Evolutionary conservation across 306 rosid genomes (phyloP).

Genomic region (Argentina anserina): DNA sequence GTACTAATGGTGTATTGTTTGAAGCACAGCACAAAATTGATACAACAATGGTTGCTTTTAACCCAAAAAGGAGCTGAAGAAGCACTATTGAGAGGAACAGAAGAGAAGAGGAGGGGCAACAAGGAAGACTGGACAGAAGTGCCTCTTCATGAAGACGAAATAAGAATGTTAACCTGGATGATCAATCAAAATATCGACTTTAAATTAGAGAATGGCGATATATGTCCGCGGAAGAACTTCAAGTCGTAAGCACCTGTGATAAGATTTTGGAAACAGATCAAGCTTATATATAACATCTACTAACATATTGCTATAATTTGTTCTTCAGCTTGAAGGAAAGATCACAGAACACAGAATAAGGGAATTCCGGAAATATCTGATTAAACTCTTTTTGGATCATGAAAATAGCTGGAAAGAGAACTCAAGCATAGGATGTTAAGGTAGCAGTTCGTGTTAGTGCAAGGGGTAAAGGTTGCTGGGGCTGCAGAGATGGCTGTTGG

Average conservation of each 20-base stretch:
- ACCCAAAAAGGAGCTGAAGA: not conserved
- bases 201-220: not conserved
- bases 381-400: not conserved
- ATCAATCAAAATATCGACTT: not conserved
- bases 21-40: not conserved
- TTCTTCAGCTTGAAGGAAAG: not conserved
- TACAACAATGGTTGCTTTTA: not conserved
- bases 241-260: not conserved
- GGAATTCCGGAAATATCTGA: not conserved
- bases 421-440: not conserved
- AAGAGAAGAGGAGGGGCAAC: not conserved
- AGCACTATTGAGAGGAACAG: not conserved
- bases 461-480: constrained; percentile 30
- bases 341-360: not conserved
- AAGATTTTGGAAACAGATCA: not conserved
- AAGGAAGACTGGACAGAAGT: not conserved
- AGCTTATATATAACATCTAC: not conserved
- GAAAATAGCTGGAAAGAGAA: not conserved
- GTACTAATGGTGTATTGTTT: no score
- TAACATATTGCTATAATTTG: not conserved
- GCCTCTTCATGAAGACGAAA: not conserved
- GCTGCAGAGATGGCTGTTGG: constrained; percentile 84
- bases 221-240: not conserved
- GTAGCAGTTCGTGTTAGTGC: not conserved
- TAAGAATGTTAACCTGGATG: not conserved